Base-by-base conservation (phyloP, 805 yeast genomes). In the Dipodascopsis uninucleata region DNA sequence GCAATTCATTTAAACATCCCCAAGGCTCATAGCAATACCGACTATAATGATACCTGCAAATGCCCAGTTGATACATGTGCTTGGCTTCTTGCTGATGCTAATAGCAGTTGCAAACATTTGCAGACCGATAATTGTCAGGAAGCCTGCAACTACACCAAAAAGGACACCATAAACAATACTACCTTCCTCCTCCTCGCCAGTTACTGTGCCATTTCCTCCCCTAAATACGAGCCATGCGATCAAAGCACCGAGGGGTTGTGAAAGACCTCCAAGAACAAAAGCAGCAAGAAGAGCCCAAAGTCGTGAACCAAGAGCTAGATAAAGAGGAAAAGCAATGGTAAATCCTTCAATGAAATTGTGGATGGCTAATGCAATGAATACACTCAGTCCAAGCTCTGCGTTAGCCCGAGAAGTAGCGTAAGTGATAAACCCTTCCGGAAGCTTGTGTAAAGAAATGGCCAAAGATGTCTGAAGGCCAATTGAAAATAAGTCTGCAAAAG, bases 321-420 rank as follows among this genome's bases (percentile, higher is more conserved):
- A 93, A 25, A 90, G 69, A 0, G 97, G 97, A 36, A 89, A 70
- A 10, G 95, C 86, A 85, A 90, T 89, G 12, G 93, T 79, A 61
- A 93, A 88, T 0, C 97, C 98, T 63, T 90, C 98, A 18, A 89
- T 82, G 55, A 87, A 81, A 63, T 93, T 93, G 67, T 90, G 98
- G 23, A 93, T 77, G 9, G 88, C 78, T 60, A 90, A 71, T 37
- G 96, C 87, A 17, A 89, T 62, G 59, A 93, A 89, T 9, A 90
- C 86, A 12, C 86, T 74, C 17, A 87, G 57, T 0, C 97, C 97
- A 22, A 88, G 66, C 25, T 71, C 65, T 1, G 83, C 78, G 58
- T 82, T 85, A 0, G 79, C 80, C 45, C 70, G 69, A 1, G 87
- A 74, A 0, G 93, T 88, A 26, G 83, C 84, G 62, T 77, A 90